These are phyloP conservation scores for Scheffersomyces coipomensis DNA, from an alignment of 805 yeast genomes.

Conservation along the genomic window DNA sequence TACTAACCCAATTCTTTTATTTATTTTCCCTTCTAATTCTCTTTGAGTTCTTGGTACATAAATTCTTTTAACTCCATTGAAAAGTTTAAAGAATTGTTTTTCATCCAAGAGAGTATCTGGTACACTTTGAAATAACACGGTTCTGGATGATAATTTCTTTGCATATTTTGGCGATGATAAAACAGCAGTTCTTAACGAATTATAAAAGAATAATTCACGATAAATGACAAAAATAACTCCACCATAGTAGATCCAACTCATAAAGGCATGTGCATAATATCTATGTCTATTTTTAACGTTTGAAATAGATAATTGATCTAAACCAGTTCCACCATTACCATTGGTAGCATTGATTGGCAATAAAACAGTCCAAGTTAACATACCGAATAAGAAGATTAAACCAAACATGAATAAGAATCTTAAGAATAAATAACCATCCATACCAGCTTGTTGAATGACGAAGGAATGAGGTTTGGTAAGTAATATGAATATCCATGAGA, in stretches of 20 bases:
- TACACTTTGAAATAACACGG: conserved; percentile 80
- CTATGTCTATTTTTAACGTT: conserved; percentile 61
- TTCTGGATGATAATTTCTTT: conserved; percentile 68
- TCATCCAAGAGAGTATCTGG: conserved; percentile 74
- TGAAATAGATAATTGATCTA: conserved; percentile 75
- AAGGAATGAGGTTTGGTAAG: conserved; percentile 68
- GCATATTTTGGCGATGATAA: conserved; percentile 82
- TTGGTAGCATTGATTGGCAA: conserved; percentile 81
- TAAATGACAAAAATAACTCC: conserved; percentile 68
- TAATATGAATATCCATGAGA: conserved; percentile 68
- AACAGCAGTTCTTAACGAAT: conserved; percentile 73
- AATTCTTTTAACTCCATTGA: conserved; percentile 78
- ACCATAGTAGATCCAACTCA: conserved; percentile 80
- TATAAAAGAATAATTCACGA: conserved; percentile 77
- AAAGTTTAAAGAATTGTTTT: conserved; percentile 67
- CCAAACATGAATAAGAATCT: conserved; percentile 68
- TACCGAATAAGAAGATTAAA: conserved; percentile 41
- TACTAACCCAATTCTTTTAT: conserved; percentile 60
- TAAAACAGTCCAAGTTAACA: conserved; percentile 62
- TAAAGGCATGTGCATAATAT: conserved; percentile 82
- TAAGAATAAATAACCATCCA: conserved; percentile 91
- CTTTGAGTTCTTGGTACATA: conserved; percentile 73
- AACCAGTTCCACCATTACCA: conserved; percentile 62
- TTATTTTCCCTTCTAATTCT: conserved; percentile 53
- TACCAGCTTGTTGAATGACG: conserved; percentile 80